Conservation (phyloP, 1,139 yeast species). For the Nakaseomyces kungkrabaensis region DNA sequence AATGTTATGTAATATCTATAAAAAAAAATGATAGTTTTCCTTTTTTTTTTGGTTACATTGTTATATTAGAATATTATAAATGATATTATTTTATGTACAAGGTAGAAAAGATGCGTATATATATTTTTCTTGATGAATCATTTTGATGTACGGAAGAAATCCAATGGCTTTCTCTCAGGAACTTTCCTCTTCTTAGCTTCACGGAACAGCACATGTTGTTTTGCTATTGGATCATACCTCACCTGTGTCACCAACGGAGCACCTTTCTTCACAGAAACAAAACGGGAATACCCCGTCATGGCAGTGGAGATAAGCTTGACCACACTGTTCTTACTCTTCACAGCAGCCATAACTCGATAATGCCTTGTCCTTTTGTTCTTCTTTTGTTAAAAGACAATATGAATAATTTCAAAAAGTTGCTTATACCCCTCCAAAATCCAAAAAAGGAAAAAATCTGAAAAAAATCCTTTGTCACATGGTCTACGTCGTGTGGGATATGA, state of each 20-base stretch:
- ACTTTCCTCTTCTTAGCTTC: constrained; percentile 82
- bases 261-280: constrained; percentile 73
- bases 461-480: no score
- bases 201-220: constrained; percentile 76
- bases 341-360: constrained; percentile 26
- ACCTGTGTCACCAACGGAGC: constrained; percentile 72
- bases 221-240: constrained; percentile 74
- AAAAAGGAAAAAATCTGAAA: no score
- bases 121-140: not conserved
- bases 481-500: not conserved
- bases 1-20: not conserved
- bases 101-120: no score
- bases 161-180: constrained; percentile 53
- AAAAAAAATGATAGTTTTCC: not conserved
- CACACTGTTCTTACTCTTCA: constrained; percentile 45
- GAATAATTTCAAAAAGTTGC: no score
- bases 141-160: constrained; percentile 45
- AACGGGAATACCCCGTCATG: constrained; percentile 74
- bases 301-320: constrained; percentile 73
- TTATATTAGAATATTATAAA: no score
- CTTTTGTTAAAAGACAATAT: no score
- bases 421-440: no score
- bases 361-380: not conserved
- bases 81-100: no score
- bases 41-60: no score